phyloP scores from a whole-genome alignment of 139 green algal species.

The Coelastrella sp. region DNA sequence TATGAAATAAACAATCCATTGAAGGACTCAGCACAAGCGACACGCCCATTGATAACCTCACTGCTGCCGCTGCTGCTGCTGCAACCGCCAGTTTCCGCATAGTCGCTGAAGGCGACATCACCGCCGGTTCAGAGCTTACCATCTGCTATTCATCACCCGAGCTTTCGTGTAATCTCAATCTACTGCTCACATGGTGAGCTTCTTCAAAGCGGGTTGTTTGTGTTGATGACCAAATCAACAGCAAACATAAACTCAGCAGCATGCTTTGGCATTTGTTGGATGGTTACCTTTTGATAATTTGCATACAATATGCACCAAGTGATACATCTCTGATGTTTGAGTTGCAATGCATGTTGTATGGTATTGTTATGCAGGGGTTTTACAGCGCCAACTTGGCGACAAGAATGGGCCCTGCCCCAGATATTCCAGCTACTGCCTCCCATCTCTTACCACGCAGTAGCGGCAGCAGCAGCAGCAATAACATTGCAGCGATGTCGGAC shows the following conservation, averaged over 20 bases:
- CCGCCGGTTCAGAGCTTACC: neutral
- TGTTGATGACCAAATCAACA: too few species aligned
- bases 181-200: neutral
- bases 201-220: neutral
- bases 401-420: neutral
- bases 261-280: too few species aligned
- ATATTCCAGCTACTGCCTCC: neutral
- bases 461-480: neutral
- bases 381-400: neutral
- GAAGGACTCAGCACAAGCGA: too few species aligned
- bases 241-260: neutral
- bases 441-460: neutral
- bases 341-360: too few species aligned
- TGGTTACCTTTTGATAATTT: too few species aligned
- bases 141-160: neutral
- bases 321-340: too few species aligned
- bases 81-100: neutral
- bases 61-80: neutral
- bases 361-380: neutral
- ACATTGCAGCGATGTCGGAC: neutral
- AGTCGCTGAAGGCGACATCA: neutral
- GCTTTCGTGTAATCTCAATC: neutral
- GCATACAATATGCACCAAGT: too few species aligned
- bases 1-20: too few species aligned
- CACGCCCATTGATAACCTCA: too few species aligned